phyloP scores from a whole-genome alignment of 1,284 basidiomycete species.

The Apiotrichum laibachii region DNA sequence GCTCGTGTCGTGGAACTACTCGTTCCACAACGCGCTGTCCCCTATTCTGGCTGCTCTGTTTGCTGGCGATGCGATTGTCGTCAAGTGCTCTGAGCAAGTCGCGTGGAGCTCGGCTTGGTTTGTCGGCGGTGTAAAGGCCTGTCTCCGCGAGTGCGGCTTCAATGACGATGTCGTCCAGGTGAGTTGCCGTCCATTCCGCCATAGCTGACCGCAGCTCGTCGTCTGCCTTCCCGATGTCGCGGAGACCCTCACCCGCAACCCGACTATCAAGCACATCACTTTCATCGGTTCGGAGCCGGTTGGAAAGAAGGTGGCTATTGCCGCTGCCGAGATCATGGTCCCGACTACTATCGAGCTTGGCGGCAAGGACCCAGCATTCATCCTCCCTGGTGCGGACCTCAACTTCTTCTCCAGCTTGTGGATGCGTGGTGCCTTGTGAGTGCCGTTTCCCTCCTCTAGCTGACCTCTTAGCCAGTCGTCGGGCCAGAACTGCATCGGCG shows the following conservation, averaged over 20 bases:
- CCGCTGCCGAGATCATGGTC: slow-evolving; percentile 78
- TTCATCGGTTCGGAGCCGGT: slow-evolving; percentile 90
- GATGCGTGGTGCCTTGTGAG: slow-evolving; percentile 86
- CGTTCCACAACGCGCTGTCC: slow-evolving; percentile 87
- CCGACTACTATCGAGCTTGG: slow-evolving; percentile 89
- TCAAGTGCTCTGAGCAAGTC: slow-evolving; percentile 92
- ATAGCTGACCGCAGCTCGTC: slow-evolving; percentile 56
- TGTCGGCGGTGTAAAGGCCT: slow-evolving; percentile 69
- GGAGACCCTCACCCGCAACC: slow-evolving; percentile 73
- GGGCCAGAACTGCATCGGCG: slow-evolving; percentile 96
- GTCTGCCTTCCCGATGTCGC: slow-evolving; percentile 87
- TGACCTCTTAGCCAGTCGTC: slow-evolving; percentile 21
- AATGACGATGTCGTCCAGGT: slow-evolving; percentile 78
- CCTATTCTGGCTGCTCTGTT: slow-evolving; percentile 88
- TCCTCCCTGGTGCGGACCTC: slow-evolving; percentile 55
- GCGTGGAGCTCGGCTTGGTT: slow-evolving; percentile 83
- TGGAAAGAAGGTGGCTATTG: slow-evolving; percentile 75
- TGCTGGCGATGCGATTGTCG: slow-evolving; percentile 81
- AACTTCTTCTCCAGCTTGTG: slow-evolving; percentile 55
- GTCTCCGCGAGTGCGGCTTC: slow-evolving; percentile 72
- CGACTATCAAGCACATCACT: slow-evolving; percentile 66
- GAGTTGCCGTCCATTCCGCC: slow-evolving; percentile 18
- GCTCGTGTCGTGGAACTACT: slow-evolving; percentile 75
- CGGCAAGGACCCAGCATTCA: slow-evolving; percentile 57
- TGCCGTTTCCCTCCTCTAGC: slow-evolving; percentile 20